Evolutionary conservation across 2,329 filamentous ascomycete genomes (phyloP).

Genomic region (Pyrenophora tritici-repentis): DNA sequence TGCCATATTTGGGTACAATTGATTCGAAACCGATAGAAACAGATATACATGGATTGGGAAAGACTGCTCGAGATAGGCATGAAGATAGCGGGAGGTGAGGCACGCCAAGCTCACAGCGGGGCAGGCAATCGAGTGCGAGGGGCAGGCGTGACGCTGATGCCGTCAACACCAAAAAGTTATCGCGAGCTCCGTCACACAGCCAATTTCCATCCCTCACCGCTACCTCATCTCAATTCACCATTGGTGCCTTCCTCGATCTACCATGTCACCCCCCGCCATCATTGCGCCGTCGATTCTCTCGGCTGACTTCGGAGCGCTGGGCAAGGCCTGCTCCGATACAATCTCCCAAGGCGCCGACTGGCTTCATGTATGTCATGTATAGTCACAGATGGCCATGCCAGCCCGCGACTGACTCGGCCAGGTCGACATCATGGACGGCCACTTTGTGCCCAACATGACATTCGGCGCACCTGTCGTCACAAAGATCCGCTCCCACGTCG

Average conservation of each 20-base stretch:
- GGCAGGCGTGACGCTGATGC: slow-evolving; percentile 26
- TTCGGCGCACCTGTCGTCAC: slow-evolving; percentile 95
- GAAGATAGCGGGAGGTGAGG: slow-evolving; percentile 2
- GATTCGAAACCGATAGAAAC: background rate
- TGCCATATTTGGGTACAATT: no score
- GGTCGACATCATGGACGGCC: slow-evolving; percentile 97
- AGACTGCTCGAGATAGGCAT: background rate
- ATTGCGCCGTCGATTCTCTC: slow-evolving; percentile 98
- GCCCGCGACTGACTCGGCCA: slow-evolving; percentile 71
- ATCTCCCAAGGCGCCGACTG: slow-evolving; percentile 78
- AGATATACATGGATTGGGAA: background rate
- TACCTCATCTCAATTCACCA: slow-evolving; percentile 3
- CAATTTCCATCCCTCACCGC: slow-evolving; percentile 25
- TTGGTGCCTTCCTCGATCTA: slow-evolving; percentile 34
- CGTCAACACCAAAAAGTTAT: slow-evolving; percentile 43
- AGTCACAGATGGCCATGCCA: background rate
- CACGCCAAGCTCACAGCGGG: slow-evolving; percentile 24
- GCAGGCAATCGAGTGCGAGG: slow-evolving; percentile 20
- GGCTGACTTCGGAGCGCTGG: slow-evolving; percentile 90
- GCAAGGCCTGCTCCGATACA: slow-evolving; percentile 82
- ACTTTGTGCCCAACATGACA: slow-evolving; percentile 98
- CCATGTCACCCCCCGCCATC: slow-evolving; percentile 87
- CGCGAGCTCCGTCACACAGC: slow-evolving; percentile 33
- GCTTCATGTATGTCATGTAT: slow-evolving; percentile 44
- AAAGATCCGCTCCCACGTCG: slow-evolving; percentile 87